A percentile compares a stretch with the other conserved stretches of the same genome.
Evolutionary conservation across 805 yeast species (phyloP).

Genomic region (Ogataea saltuana): DNA sequence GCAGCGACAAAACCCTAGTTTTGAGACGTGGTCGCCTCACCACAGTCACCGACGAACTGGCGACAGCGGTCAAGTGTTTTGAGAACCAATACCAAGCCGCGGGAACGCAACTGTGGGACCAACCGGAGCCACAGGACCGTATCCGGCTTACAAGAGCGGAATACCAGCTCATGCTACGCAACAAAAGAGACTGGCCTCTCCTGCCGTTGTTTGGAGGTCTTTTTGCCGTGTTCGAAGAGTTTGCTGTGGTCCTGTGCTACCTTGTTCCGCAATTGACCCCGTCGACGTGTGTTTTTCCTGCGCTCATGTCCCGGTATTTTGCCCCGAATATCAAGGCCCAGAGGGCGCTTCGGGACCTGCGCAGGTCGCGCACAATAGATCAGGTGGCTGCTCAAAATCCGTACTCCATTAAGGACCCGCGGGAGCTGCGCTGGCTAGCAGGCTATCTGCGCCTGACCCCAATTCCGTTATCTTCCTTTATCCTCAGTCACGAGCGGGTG

Average conservation of each 20-base stretch:
- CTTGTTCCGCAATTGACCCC: slow-evolving; percentile 60
- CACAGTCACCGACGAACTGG: slow-evolving; percentile 27
- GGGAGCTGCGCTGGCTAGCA: slow-evolving; percentile 38
- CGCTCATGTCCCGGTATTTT: slow-evolving; percentile 44
- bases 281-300: slow-evolving; percentile 59
- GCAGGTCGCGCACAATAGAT: slow-evolving; percentile 16
- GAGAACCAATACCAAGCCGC: slow-evolving; percentile 23
- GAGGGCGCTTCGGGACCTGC: slow-evolving; percentile 17
- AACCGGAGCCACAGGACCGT: slow-evolving; percentile 8
- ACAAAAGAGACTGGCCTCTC: slow-evolving; percentile 49
- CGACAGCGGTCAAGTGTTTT: slow-evolving; percentile 26
- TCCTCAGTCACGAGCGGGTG: slow-evolving; percentile 37
- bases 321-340: slow-evolving; percentile 27
- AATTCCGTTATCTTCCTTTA: slow-evolving; percentile 43
- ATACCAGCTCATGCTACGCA: slow-evolving; percentile 51
- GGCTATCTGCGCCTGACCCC: slow-evolving; percentile 42
- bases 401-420: slow-evolving; percentile 41
- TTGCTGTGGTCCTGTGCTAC: slow-evolving; percentile 53
- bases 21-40: slow-evolving; percentile 17
- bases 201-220: slow-evolving; percentile 60
- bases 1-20: slow-evolving; percentile 24
- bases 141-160: slow-evolving; percentile 40
- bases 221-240: slow-evolving; percentile 56
- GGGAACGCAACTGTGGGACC: slow-evolving; percentile 13
- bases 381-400: slow-evolving; percentile 45